Base-by-base conservation (phyloP, 1,139 yeast species). In the Candida dubliniensis region DNA sequence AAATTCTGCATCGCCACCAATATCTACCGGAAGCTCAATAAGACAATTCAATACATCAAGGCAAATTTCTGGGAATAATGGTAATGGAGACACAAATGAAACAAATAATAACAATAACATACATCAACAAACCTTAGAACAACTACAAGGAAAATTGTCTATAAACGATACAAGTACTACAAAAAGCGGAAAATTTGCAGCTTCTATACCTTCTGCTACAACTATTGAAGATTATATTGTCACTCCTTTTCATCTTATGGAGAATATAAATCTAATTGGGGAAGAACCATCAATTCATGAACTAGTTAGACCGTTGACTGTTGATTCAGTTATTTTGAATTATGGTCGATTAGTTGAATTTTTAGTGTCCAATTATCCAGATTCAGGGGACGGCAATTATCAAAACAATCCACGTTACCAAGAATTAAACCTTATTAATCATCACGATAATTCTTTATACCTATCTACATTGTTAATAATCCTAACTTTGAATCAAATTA, bases 401-500 rank as follows among this genome's bases (percentile, higher is more conserved):
- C 40, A 8, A 34, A 39, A 3, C 27, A 42, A 41, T 33, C 46
- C 44, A n/a, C 43, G 44, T 25, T 55, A 57, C 31, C 52, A 52
- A 42, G 64, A 61, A 42, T 46, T 66, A 27, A 58, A 55, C 31
- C 40, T 51, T 30, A 51, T 62, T 31, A 47, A 53, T 8, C 59
- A 58, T 46, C 67, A 67, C 31, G 60, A 59, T 38, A 72, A 69
- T 46, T 63, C 71, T n/a, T 51, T 60, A 29, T 65, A 53, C 44
- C 54, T 69, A 24, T 67, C 72, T 23, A 63, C 58, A 25, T 46
- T 66, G 24, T 54, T 66, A 29, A 55, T 65, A 7, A 59, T 67
- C 1, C 49, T 69, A 37, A 62, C 74, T 4, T 49, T 66, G 35
- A 57, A 61, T 44, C 54, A 68, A 44, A 50, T 68, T 30, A 57